Base-by-base conservation (phyloP, 1,284 basidiomycete genomes). In the Ganoderma meredithae region DNA sequence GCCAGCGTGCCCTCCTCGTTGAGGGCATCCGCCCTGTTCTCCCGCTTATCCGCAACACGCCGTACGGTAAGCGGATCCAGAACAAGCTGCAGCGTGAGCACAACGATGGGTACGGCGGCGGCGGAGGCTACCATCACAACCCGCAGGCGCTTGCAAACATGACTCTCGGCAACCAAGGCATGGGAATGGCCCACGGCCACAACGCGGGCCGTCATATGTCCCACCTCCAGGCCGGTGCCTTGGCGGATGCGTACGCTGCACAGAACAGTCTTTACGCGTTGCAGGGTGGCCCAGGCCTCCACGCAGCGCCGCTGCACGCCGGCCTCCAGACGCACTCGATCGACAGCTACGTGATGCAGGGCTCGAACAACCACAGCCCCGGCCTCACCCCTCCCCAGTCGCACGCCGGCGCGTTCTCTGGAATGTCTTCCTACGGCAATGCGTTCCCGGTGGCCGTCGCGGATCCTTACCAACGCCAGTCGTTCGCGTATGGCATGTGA, bases 1-100 rank as follows among this genome's bases (percentile, higher is more conserved):
- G 80, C 27, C 96, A 98, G 80, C 93, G 96, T 59, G 91, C 86
- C 12, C 80, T 91, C 74, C 90, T 98, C 53, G 95, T 98, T 43
- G 96, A 98, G 78, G 95, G 95, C 75, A 98, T 98, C 78, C 93
- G 96, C 64, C 97, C 97, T n/a, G 96, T 98, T 70, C 86, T 98
- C 39, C 96, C 95, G 2, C 87, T 98, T 72, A 98, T 98, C 78
- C 93, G 96, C 76, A 98, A 98, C 82, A 98, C 96, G 5, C 96
- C 96, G 3, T 98, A 98, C 76, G 96, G 96, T 76, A 98, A 98
- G 85, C 92, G 97, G 64, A 98, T 98, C 76, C 96, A 98, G 82
- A 96, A 95, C 84, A 98, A 98, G 83, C 85, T 98, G 66, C 95
- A 97, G 81, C 93, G 95, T 66, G 95, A 97, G 82, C 94, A 95